Evolutionary conservation across 2,329 filamentous ascomycete genomes (phyloP), one percentile per base, ranked within the genome.

Genomic region (Aspergillus flavus): DNA sequence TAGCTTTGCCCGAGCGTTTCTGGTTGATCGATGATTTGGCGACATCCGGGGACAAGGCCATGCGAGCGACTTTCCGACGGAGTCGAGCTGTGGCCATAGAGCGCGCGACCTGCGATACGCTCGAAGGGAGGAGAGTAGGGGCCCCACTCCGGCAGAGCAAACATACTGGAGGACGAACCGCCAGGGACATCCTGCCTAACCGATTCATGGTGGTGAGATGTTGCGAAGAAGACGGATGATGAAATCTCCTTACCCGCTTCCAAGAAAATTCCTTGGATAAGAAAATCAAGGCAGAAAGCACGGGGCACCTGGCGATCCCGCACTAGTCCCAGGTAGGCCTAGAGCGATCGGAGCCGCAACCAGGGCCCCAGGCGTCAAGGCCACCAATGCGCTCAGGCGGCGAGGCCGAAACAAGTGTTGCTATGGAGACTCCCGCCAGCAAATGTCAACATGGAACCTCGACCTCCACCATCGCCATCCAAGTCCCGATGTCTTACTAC

Each of bases 1-100:
- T 76, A 56, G 79, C 78, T 61, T 80, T 78, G 50, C 76, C 75
- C 10, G 73, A 66, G 3, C 80, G 79, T 64, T 74, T 78, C 46
- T 75, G 75, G 50, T 72, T 79, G 21, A 76, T 56, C 0, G 72
- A 71, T 1, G 67, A 23, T 57, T 68, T 74, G 52, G 65, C 65
- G 43, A 76, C 73, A 61, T 75, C 70, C n/a, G 71, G 69, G 28
- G 78, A 78, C 10, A 79, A 69, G 12, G 75, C 68, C 77, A 78
- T 79, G 28, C 78, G 77, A 36, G 78, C 69, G 21, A 73, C 72
- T 62, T 71, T 77, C 64, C 76, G 75, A 45, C 72, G 77, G 52
- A 71, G 62, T 48, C 72, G 71, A 50, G 65, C 69, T 28, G 75
- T 72, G 30, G 72, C 75, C 64, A 77, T 72, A 23, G 69, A 68